Evolutionary conservation across 2,329 filamentous ascomycete species (phyloP).

Genomic region (Fusarium continuum): DNA sequence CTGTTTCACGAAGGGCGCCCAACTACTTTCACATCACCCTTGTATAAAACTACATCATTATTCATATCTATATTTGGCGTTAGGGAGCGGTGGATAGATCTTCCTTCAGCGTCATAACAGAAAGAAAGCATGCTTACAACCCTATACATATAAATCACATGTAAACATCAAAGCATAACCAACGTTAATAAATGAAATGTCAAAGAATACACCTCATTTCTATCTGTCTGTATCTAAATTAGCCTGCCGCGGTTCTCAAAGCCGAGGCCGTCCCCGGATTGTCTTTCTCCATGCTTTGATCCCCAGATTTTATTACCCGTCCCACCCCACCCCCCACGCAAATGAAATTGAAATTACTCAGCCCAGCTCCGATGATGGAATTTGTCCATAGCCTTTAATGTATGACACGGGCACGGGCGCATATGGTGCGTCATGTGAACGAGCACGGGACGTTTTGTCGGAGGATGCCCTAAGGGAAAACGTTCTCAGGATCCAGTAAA

Average conservation of each 20-base stretch:
- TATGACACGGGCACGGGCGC: background rate
- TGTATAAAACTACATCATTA: constrained; percentile 28
- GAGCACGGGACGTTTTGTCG: constrained; percentile 10
- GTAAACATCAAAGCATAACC: constrained; percentile 28
- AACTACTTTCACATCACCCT: constrained; percentile 17
- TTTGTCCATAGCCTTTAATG: constrained; percentile 17
- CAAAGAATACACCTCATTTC: background rate
- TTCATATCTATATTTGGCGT: background rate
- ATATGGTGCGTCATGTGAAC: constrained; percentile 34
- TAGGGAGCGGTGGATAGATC: background rate
- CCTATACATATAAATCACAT: constrained; percentile 5
- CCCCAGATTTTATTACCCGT: constrained; percentile 33
- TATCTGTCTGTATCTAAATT: background rate
- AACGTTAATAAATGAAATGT: constrained; percentile 14
- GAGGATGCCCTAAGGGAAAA: background rate
- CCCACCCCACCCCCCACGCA: constrained; percentile 17
- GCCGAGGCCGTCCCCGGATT: constrained; percentile 12
- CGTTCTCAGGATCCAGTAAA: background rate
- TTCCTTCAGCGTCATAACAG: constrained; percentile 6
- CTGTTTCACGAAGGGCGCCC: constrained; percentile 14
- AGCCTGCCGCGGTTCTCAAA: constrained; percentile 9
- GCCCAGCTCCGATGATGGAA: constrained; percentile 1
- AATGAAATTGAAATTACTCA: background rate
- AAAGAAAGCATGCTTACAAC: background rate
- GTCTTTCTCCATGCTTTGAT: constrained; percentile 19